Evolutionary conservation across 2,329 filamentous ascomycete genomes (phyloP).

Genomic region (Botrytis hyacinthi): DNA sequence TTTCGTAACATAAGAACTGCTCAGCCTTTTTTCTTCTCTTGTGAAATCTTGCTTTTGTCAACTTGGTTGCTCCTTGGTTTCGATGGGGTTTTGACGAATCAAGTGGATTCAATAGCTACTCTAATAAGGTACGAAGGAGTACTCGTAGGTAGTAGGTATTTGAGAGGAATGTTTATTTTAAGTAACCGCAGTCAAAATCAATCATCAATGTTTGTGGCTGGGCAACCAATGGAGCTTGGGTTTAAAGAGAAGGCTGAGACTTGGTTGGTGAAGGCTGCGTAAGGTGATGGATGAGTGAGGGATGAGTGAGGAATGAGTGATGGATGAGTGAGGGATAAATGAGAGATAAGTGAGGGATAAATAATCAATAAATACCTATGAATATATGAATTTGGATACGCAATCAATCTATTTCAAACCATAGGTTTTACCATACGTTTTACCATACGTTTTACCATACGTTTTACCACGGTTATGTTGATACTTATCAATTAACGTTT

Average conservation of each 20-base stretch:
- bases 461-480: too few relatives aligned
- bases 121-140: too few relatives aligned
- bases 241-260: neutral
- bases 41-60: neutral
- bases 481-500: neutral
- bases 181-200: neutral
- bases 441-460: too few relatives aligned
- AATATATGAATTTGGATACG: neutral
- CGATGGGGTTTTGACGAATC: neutral
- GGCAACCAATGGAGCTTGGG: neutral
- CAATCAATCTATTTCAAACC: neutral
- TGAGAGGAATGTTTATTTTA: neutral
- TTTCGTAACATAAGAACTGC: neutral
- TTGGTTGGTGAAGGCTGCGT: neutral
- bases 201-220: neutral
- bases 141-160: too few relatives aligned
- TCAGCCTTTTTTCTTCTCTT: neutral
- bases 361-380: too few relatives aligned
- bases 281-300: neutral
- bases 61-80: neutral
- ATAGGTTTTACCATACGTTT: too few relatives aligned
- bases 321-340: too few relatives aligned
- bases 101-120: neutral
- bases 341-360: too few relatives aligned
- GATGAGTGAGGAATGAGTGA: too few relatives aligned